Evolutionary conservation across 2,329 filamentous ascomycete genomes (phyloP), one percentile per base, ranked within the genome.

Genomic region (Coniochaeta sp.): DNA sequence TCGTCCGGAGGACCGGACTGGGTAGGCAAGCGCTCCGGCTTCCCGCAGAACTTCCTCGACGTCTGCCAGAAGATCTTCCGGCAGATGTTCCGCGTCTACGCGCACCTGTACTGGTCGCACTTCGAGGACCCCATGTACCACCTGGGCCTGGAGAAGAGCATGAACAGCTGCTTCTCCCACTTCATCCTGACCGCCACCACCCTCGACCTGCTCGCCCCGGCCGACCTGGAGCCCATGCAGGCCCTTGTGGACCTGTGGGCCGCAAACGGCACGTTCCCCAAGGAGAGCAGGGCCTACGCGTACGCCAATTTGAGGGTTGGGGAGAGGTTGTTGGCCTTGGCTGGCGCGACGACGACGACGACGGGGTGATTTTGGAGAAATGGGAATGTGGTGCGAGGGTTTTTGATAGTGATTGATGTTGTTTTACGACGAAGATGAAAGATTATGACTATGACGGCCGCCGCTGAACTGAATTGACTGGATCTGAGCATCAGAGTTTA

Each of bases 21-120:
- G 54, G 17, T n/a, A 89, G 93, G 68, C 95, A 97, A 77, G 98
- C 99, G 89, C 98, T 99, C 81, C 90, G 95, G 62, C 93, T 97
- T 67, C 99, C 99, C 71, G 89, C 95, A 56, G 6, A 4, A 22
- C 54, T 57, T 57, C 34, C n/a, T 57, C 16, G 54, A 57, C 47
- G 26, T 57, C 31, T 57, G 54, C 28, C 54, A 36, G 31, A 57
- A 57, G 54, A 57, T 57, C 54, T 57, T 57, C 54, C 31, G 54
- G 1, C 54, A 57, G 28, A 57, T 36, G 54, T 57, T 24, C 16
- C 28, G 54, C 19, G 31, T 36, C 17, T 57, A 36, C 47, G 54
- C 54, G 54, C 95, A 99, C 75, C 86, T 99, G 63, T 99, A 99
- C 80, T 97, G 96, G 84, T 91, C 93, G 61, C 95, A 99, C 75